Evolutionary conservation across 75 land plant genomes (phyloP).

Genomic region (Pinus albicaulis): DNA sequence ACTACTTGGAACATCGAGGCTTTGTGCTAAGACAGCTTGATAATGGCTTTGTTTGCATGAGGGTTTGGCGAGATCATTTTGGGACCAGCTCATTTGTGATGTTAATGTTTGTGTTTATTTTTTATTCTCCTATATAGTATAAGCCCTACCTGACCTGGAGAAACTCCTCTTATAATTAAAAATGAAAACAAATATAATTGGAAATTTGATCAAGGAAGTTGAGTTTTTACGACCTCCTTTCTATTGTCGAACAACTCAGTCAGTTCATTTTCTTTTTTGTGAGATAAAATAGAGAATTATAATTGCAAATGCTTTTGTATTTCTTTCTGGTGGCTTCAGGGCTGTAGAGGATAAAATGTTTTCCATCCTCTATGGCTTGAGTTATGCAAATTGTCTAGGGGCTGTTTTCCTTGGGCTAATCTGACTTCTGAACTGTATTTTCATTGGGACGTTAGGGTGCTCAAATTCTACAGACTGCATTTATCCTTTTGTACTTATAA

Average conservation of each 20-base stretch:
- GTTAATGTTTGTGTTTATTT: neutral
- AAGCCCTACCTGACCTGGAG: neutral
- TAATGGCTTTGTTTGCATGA: neutral
- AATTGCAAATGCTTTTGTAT: too few species aligned
- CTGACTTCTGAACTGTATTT: neutral
- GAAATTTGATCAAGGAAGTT: neutral
- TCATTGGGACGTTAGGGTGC: neutral
- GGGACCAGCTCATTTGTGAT: neutral
- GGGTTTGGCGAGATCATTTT: neutral
- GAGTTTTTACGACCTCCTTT: neutral
- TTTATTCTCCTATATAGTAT: neutral
- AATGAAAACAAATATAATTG: neutral
- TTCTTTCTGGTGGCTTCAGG: neutral
- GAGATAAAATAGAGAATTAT: too few species aligned
- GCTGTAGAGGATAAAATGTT: neutral
- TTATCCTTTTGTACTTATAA: too few species aligned
- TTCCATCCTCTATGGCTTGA: neutral
- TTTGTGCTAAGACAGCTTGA: conserved; percentile 2
- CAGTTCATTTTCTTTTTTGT: too few species aligned
- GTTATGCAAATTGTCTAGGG: neutral
- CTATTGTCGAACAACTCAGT: neutral
- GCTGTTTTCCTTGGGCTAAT: neutral
- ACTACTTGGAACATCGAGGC: neutral
- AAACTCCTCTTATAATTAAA: neutral
- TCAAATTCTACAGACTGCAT: too few species aligned